Evolutionary conservation across 495 filamentous ascomycete genomes (phyloP), one percentile per base, ranked within the genome.

Genomic region (Penicillium subrubescens): DNA sequence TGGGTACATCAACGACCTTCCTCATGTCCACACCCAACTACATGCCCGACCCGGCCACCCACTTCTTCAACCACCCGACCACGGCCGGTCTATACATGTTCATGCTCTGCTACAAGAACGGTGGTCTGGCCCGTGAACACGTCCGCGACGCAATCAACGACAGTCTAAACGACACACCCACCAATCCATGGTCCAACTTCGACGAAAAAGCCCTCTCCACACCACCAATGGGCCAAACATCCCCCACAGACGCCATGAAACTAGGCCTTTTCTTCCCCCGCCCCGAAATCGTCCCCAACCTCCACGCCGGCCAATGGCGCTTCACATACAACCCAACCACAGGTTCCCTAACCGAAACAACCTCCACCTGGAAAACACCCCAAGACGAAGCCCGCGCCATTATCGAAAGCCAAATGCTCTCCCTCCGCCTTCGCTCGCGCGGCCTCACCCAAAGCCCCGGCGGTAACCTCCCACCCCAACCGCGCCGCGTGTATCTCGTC

Each of bases 51-150:
- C 90, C 92, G 1, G 86, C 89, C 19, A 92, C 92, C 39, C 92
- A 96, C 79, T 91, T 94, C 80, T 92, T 96, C 82, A 92, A 94
- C 77, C 91, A 95, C 76, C 91, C 91, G 1, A 93, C 92, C 34
- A 93, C 90, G 0, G 79, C 87, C 6, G 89, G 89, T 4, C 82
- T 94, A 46, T 92, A 92, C 79, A 93, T 99, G 94, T 99, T 99
- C 78, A 99, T 99, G 95, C 89, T 99, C 33, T 99, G 95, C 82
- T 99, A 98, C 82, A 97, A 97, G 77, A 99, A 99, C 79, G 95
- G 95, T 62, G 92, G 92, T 1, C 85, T 98, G 0, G 95, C 95
- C 0, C 91, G 95, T 50, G 95, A 99, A 73, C 86, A 90, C 54
- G 84, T 97, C 60, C 89, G 94, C 34, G 91, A 99, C 72, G 83